A percentile compares a stretch with the other conserved stretches of the same genome.
phyloP scores from a whole-genome alignment of 2,329 filamentous ascomycete genomes.

The Thyridium curvatum region DNA sequence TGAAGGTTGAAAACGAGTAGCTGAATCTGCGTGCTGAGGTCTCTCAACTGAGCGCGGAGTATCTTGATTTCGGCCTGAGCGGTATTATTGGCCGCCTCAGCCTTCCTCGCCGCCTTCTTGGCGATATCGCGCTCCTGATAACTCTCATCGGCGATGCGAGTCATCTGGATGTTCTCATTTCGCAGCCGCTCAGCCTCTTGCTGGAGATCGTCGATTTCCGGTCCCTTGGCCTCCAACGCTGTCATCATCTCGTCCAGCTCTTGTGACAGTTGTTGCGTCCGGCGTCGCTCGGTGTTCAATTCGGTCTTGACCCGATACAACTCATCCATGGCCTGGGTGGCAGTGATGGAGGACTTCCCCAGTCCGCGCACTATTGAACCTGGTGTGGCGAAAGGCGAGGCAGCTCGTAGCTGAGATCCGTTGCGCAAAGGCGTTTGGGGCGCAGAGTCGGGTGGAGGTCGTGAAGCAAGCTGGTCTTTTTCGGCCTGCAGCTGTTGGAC shows the following conservation, averaged over 20 bases:
- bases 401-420: slow-evolving; percentile 47
- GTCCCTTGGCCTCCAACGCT: slow-evolving; percentile 77
- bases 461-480: slow-evolving; percentile 41
- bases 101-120: slow-evolving; percentile 71
- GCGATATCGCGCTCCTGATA: slow-evolving; percentile 75
- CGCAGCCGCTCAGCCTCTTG: slow-evolving; percentile 76
- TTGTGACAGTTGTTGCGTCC: slow-evolving; percentile 65
- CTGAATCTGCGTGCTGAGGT: slow-evolving; percentile 85
- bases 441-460: slow-evolving; percentile 36
- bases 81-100: slow-evolving; percentile 63
- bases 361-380: slow-evolving; percentile 43
- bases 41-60: slow-evolving; percentile 78
- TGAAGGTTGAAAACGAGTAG: slow-evolving; percentile 84
- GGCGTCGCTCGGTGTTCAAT: slow-evolving; percentile 66
- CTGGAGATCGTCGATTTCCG: slow-evolving; percentile 81
- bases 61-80: slow-evolving; percentile 67
- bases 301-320: slow-evolving; percentile 64
- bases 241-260: slow-evolving; percentile 82
- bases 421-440: slow-evolving; percentile 58
- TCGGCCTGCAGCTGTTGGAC: slow-evolving; percentile 45
- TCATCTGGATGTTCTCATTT: slow-evolving; percentile 77
- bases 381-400: slow-evolving; percentile 57
- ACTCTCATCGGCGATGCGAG: slow-evolving; percentile 74
- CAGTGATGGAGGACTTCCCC: slow-evolving; percentile 48
- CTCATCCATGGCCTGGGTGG: slow-evolving; percentile 58